Evolutionary conservation across 1,139 yeast genomes (phyloP).

Genomic region (Pneumocystis jirovecii): DNA sequence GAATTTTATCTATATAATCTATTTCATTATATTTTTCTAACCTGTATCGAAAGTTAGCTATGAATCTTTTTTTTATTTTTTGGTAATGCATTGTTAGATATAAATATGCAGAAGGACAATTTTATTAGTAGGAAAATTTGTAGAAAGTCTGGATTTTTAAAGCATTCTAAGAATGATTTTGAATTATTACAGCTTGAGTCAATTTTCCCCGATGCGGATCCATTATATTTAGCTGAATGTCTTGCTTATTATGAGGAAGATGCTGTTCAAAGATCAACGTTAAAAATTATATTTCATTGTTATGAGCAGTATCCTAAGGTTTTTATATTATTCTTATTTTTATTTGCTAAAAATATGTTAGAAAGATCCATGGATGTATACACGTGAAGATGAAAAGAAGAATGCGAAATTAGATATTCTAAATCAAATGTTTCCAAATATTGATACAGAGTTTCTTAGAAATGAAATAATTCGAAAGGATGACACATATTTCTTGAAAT

Average conservation of each 20-base stretch:
- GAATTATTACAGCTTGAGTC: not conserved
- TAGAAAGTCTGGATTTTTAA: not conserved
- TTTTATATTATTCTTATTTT: not conserved
- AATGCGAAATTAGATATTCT: slow-evolving; percentile 10
- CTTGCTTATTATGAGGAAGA: not conserved
- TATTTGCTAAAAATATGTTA: not conserved
- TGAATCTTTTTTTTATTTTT: not conserved
- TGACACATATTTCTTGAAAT: slow-evolving; percentile 11
- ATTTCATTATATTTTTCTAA: not conserved
- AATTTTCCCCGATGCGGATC: not conserved
- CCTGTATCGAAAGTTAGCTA: not conserved
- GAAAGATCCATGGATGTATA: not conserved
- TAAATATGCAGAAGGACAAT: not conserved
- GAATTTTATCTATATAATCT: not conserved
- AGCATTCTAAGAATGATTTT: not conserved
- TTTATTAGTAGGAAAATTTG: not conserved
- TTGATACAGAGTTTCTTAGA: slow-evolving; percentile 12
- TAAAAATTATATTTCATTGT: not conserved
- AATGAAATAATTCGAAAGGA: slow-evolving; percentile 6
- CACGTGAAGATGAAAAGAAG: slow-evolving; percentile 1
- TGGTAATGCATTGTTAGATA: not conserved
- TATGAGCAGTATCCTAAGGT: not conserved
- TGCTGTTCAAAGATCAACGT: not conserved
- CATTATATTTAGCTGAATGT: not conserved
- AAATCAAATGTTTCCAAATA: slow-evolving; percentile 12